phyloP scores from a whole-genome alignment of 2,329 filamentous ascomycete species.

The Sporothrix protearum region DNA sequence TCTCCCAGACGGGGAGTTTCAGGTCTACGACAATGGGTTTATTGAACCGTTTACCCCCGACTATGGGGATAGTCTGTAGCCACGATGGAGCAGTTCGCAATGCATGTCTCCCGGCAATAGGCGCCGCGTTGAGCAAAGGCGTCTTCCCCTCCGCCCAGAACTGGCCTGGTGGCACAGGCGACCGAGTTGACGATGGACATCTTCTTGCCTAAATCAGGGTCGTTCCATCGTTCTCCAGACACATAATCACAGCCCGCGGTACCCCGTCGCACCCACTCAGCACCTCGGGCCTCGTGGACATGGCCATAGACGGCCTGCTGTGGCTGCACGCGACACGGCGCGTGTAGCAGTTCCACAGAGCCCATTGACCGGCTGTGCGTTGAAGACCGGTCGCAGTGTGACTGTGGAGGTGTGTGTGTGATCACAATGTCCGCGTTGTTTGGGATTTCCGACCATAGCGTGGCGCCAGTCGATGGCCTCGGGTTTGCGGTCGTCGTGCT shows the following conservation, averaged over 20 bases:
- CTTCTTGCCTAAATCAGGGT: conserved; percentile 59
- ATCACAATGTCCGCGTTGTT: conserved; percentile 62
- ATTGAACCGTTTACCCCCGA: conserved; percentile 61
- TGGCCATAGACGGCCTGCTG: conserved; percentile 67
- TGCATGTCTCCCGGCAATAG: conserved; percentile 55
- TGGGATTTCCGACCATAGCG: conserved; percentile 61
- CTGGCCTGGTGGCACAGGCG: conserved; percentile 37
- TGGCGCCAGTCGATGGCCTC: conserved; percentile 56
- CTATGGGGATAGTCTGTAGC: conserved; percentile 63
- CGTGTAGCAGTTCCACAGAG: conserved; percentile 56
- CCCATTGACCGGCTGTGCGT: conserved; percentile 45
- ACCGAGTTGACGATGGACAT: conserved; percentile 62
- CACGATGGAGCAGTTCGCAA: conserved; percentile 77
- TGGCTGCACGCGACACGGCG: conserved; percentile 60
- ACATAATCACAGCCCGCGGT: conserved; percentile 42
- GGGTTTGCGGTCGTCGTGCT: conserved; percentile 62
- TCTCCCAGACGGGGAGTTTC: conserved; percentile 60
- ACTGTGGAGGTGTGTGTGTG: conserved; percentile 65
- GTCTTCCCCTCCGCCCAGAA: conserved; percentile 50
- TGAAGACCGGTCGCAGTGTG: conserved; percentile 53
- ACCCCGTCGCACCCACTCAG: conserved; percentile 60
- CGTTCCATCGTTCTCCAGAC: conserved; percentile 49
- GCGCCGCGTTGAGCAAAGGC: conserved; percentile 23
- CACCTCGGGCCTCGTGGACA: conserved; percentile 65
- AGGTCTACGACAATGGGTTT: conserved; percentile 83